phyloP scores from a whole-genome alignment of 2,329 filamentous ascomycete genomes.

The Onygenales sp. region DNA sequence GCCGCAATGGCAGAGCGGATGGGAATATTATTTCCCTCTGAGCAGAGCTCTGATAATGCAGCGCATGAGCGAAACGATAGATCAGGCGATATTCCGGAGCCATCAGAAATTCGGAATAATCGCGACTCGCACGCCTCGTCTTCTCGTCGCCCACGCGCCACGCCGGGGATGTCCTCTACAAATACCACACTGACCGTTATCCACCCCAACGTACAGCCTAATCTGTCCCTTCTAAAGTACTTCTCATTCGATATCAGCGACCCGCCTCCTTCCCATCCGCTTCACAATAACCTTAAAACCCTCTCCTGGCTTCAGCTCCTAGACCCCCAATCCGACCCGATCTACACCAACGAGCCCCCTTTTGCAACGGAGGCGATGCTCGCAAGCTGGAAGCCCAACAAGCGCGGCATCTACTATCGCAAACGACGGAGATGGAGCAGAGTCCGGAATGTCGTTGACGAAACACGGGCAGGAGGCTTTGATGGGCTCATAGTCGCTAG shows the following conservation, averaged over 20 bases:
- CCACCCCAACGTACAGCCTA: conserved; percentile 76
- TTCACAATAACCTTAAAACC: conserved; percentile 70
- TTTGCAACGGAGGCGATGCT: conserved; percentile 52
- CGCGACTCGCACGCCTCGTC: conserved; percentile 1
- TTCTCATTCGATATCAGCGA: conserved; percentile 71
- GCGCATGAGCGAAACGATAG: conserved; percentile 11
- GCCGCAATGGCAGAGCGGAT: conserved; percentile 82
- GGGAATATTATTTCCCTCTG: conserved; percentile 59
- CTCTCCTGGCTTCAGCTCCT: conserved; percentile 90
- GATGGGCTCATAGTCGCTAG: conserved; percentile 75
- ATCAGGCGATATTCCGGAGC: conserved; percentile 3
- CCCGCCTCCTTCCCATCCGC: conserved; percentile 59
- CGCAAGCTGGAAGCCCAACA: conserved; percentile 65
- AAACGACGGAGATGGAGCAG: conserved; percentile 78
- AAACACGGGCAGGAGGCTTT: conserved; percentile 65
- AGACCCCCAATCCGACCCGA: conserved; percentile 62
- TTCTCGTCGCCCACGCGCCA: conserved; percentile 17
- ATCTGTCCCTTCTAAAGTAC: conserved; percentile 78
- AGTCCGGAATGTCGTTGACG: conserved; percentile 62
- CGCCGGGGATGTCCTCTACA: conserved; percentile 36
- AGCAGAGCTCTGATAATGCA: conserved; percentile 17
- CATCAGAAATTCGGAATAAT: neutral
- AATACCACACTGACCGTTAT: conserved; percentile 63
- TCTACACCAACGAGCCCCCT: conserved; percentile 60
- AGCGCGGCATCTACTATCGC: conserved; percentile 75